Base-by-base conservation (phyloP, 192 early-diverging fungal genomes). In the Chytriomyces confervae region DNA sequence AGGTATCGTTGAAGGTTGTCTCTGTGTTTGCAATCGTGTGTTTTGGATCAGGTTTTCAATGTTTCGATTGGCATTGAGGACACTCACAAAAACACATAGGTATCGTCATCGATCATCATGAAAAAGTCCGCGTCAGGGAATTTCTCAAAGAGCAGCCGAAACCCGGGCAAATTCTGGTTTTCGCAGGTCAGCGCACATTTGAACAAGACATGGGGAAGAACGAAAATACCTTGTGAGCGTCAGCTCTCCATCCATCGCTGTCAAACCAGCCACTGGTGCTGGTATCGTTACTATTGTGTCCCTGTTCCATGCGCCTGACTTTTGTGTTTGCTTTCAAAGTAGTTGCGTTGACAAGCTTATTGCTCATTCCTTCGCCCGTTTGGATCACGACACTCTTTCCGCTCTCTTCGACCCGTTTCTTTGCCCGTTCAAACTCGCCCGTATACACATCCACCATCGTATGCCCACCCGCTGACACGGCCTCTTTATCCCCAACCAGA, bases 61-160 rank as follows among this genome's bases (percentile, higher is more conserved):
- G n/a, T n/a, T n/a, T n/a, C n/a, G n/a, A n/a, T n/a, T n/a, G n/a
- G n/a, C n/a, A n/a, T n/a, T n/a, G n/a, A n/a, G n/a, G n/a, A n/a
- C n/a, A n/a, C n/a, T 36, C 29, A 36, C 29, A 85, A 61, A 60
- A 88, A 90, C 9, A 89, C 75, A 66, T 90, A 89, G 4, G 89
- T 85, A 79, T 91, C 89, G 77, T 91, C 89, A 79, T 91, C 89
- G 48, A 91, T 81, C 89, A 91, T 91, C 23, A 91, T 23, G 70
- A 50, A 91, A 88, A 88, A 91, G 11, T 88, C 82, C 29, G 88
- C 88, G 63, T 90, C 77, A 16, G 89, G 88, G 66, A 79, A 89
- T 16, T 67, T 77, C 7, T 75, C 64, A 68, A 79, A 88, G 10
- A 90, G 80, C n/a, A 79, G 62, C 23, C 71, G 63, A 72, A 86